phyloP scores from a whole-genome alignment of 176 grass and related monocot genomes.

The Phyllostachys edulis region DNA sequence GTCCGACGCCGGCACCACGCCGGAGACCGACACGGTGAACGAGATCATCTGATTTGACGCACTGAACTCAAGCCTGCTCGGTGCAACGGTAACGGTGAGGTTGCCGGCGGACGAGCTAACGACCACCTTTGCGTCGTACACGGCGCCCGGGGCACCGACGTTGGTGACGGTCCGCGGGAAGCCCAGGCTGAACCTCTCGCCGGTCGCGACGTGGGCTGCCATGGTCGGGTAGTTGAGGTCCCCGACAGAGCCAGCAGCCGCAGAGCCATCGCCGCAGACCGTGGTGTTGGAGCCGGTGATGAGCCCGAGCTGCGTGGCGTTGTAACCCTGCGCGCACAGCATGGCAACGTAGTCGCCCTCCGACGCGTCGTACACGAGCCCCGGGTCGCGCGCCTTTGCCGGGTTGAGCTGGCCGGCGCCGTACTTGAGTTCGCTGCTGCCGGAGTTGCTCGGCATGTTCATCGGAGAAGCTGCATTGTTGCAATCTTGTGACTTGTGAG shows the following conservation, averaged over 20 bases:
- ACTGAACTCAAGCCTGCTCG: slow-evolving; percentile 18
- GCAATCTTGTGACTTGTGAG: no score
- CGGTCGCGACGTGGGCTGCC: neutral
- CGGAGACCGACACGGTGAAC: slow-evolving; percentile 17
- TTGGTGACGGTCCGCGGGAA: slow-evolving; percentile 57
- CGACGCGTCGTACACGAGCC: slow-evolving; percentile 43
- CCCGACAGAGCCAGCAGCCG: no score
- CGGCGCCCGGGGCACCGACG: neutral
- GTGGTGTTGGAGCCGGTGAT: slow-evolving; percentile 4
- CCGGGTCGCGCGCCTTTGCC: neutral
- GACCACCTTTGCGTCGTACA: slow-evolving; percentile 18
- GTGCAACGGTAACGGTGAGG: neutral
- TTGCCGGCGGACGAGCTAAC: neutral
- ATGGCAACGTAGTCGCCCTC: slow-evolving; percentile 27
- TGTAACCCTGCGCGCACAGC: slow-evolving; percentile 52
- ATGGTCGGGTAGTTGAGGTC: slow-evolving; percentile 56
- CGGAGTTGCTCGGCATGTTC: slow-evolving; percentile 21
- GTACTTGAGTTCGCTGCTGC: slow-evolving; percentile 40
- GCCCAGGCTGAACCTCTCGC: neutral
- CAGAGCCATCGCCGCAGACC: no score
- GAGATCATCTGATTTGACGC: neutral
- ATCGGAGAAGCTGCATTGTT: slow-evolving; percentile 39
- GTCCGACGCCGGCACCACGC: neutral
- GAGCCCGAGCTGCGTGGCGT: slow-evolving; percentile 27
- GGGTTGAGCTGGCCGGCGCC: slow-evolving; percentile 39